These are phyloP conservation scores for Epichloe bromicola DNA, from an alignment of 2,329 filamentous ascomycete genomes.

Conservation along the genomic window DNA sequence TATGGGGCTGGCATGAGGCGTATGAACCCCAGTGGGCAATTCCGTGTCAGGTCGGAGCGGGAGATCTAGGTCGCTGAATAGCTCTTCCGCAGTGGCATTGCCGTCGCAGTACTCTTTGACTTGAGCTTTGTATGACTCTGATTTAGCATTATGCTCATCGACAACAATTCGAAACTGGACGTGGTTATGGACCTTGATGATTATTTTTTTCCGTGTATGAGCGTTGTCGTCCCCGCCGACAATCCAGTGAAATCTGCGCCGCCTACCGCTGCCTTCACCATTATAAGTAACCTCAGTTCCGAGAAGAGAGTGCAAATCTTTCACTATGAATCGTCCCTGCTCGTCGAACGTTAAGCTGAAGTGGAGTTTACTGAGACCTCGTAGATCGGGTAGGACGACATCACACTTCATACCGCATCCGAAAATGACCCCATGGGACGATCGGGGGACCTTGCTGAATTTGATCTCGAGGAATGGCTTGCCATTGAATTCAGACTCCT, in stretches of 20 bases:
- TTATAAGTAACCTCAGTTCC: slow-evolving; percentile 16
- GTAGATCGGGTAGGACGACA: slow-evolving; percentile 6
- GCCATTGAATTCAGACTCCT: not conserved
- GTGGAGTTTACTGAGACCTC: slow-evolving; percentile 6
- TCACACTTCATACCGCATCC: slow-evolving; percentile 8
- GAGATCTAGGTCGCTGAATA: slow-evolving; percentile 6
- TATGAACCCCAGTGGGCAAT: slow-evolving; percentile 6
- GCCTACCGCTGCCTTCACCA: slow-evolving; percentile 6
- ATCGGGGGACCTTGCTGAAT: slow-evolving; percentile 9
- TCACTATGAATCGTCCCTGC: slow-evolving; percentile 8
- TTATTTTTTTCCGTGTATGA: slow-evolving; percentile 1
- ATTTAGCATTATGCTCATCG: slow-evolving; percentile 3
- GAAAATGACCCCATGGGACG: slow-evolving; percentile 8
- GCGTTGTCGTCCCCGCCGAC: slow-evolving; percentile 8
- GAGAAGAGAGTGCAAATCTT: slow-evolving; percentile 9
- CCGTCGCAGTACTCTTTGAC: slow-evolving; percentile 10
- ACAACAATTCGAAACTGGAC: slow-evolving; percentile 7
- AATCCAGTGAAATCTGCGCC: slow-evolving; percentile 13
- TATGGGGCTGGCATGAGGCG: slow-evolving; percentile 6
- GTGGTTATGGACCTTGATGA: slow-evolving; percentile 1
- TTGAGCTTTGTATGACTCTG: slow-evolving; percentile 9
- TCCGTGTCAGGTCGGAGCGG: slow-evolving; percentile 2
- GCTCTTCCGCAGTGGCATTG: slow-evolving; percentile 5
- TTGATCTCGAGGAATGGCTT: slow-evolving; percentile 5
- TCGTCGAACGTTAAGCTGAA: slow-evolving; percentile 13